Evolutionary conservation across 1,139 yeast genomes (phyloP), one percentile per base, ranked within the genome.

Genomic region (Ogataea hybrid): DNA sequence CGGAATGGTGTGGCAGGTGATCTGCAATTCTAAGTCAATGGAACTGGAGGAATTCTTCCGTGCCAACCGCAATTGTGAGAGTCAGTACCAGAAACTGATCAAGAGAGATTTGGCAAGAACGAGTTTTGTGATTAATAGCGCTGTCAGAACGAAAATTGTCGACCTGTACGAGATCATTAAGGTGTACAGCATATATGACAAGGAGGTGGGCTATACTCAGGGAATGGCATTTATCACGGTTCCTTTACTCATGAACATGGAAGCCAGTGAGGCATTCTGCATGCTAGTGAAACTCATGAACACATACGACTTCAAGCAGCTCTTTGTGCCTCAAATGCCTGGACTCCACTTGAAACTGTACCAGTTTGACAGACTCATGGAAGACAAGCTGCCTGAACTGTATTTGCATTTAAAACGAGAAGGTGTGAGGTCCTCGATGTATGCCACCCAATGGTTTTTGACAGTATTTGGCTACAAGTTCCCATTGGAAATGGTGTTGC

Each of bases 131-230:
- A 74, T 84, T 17, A 64, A 69, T 28, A 69, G 69, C 18, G 66
- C 69, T 32, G 62, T 68, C 16, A 78, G 79, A 25, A 73, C 73
- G 31, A 77, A 75, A 48, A 70, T 71, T 31, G 80, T 75, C 35
- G 81, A 87, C 35, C 66, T 92, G 30, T 85, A 71, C 59, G 79
- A 81, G 47, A 82, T 92, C 25, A 77, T 92, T 50, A 86, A 85
- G 58, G 90, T 90, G 0, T 92, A 90, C 64, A 81, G 94, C 16
- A 67, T 88, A 39, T 84, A 80, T 61, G 97, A 92, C 59, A 82
- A 87, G 1, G 97, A 89, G 43, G 96, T 92, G 29, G 98, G 98
- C 0, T 92, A 92, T 59, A 92, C 97, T 1, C 97, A 92, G 63
- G 97, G 98, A 6, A 88, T 92, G 96, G 95, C 94, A 2, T 90